Base-by-base conservation (phyloP, 139 green algal genomes). In the Volvox reticuliferus region DNA sequence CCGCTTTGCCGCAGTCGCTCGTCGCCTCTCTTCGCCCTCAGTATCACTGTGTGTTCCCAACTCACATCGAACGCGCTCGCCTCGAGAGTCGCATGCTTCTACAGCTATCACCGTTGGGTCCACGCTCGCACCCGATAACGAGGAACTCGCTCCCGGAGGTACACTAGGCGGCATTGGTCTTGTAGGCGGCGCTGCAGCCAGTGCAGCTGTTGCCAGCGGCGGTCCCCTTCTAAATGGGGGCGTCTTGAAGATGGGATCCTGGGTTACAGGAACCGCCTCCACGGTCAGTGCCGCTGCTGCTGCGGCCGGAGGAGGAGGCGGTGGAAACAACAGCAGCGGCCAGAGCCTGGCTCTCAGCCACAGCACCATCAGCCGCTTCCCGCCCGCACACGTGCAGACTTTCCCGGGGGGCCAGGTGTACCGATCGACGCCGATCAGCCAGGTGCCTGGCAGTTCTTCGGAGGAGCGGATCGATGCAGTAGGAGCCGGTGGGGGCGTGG, bases 341-440 rank as follows among this genome's bases (percentile, higher is more conserved):
- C 44, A 55, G 44, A 55, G 44, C 44, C 44, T 55, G 44, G 9
- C 44, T 5, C 55, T 73, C 28, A 37, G 20, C 81, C 63, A 50
- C n/a, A 44, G 50, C 22, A 44, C 30, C 69, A 2, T 79, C 5
- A 30, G 69, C 44, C 26, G 69, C 85, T 82, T 73, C 85, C 28
- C 69, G 37, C 20, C 67, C 21, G 67, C 67, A 5, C 13, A 68
- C 18, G 63, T 65, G 63, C 63, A 79, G 61, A 62, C 65, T 65
- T 68, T 69, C 16, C 32, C 18, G 1, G 26, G n/a, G 13, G 85
- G 85, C 0, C 28, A 37, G 24, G 69, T 89, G 37, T 89, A 89
- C 37, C 37, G 69, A 16, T 82, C 69, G 28, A 71, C 78, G 85
- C 85, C 85, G 2, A 69, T 89, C 69, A 73, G 35, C 37, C 85